These are phyloP conservation scores for Claviceps cyperi DNA, from an alignment of 2,329 filamentous ascomycete species.

Conservation along the genomic window DNA sequence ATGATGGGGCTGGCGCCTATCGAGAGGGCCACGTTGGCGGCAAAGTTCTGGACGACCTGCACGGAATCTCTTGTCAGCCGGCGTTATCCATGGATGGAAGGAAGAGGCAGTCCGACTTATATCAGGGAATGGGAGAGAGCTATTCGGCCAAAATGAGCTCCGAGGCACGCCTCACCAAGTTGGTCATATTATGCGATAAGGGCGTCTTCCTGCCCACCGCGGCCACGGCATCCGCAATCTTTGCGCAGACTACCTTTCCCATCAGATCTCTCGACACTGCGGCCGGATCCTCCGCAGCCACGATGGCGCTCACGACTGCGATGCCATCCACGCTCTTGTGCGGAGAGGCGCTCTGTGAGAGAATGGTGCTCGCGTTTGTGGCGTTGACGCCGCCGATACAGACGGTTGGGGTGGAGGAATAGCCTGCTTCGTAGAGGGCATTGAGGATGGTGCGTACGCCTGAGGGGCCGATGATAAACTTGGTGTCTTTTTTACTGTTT, in stretches of 20 bases:
- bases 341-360: slow-evolving; percentile 46
- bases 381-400: slow-evolving; percentile 82
- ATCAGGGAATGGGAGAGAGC: not conserved
- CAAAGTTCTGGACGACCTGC: slow-evolving; percentile 76
- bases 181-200: slow-evolving; percentile 93
- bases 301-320: slow-evolving; percentile 79
- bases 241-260: slow-evolving; percentile 32
- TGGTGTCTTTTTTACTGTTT: slow-evolving; percentile 68
- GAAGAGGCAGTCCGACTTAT: too few relatives aligned
- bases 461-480: slow-evolving; percentile 42
- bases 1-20: slow-evolving; percentile 87
- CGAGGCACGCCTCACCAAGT: slow-evolving; percentile 38
- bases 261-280: slow-evolving; percentile 45
- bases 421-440: slow-evolving; percentile 35
- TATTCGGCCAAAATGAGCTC: not conserved
- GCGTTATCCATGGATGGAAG: not conserved
- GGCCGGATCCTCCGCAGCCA: slow-evolving; percentile 55
- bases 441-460: slow-evolving; percentile 40
- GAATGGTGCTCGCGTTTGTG: slow-evolving; percentile 57
- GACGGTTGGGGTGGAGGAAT: slow-evolving; percentile 45
- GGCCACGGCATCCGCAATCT: slow-evolving; percentile 35
- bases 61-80: not conserved
- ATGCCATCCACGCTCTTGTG: slow-evolving; percentile 60
- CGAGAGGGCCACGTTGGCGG: slow-evolving; percentile 76
- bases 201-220: slow-evolving; percentile 50